Conservation (phyloP, 805 yeast species). For the Torulaspora quercuum region DNA sequence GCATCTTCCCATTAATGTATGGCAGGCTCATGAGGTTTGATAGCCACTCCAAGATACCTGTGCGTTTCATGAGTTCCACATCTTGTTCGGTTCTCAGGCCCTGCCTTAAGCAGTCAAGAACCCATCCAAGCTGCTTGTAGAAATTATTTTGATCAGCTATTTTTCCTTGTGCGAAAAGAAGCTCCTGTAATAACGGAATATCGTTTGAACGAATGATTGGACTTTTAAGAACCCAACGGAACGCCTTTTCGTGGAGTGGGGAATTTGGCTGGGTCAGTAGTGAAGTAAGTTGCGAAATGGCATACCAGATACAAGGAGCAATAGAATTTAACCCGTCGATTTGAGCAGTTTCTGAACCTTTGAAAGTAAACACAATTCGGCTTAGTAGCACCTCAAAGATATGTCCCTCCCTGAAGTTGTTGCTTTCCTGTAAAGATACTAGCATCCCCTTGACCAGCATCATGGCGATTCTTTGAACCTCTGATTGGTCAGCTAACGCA, state of each 20-base stretch:
- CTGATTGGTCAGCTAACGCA: constrained; percentile 39
- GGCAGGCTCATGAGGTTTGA: constrained; percentile 54
- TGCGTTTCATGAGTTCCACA: constrained; percentile 48
- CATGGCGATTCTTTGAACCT: constrained; percentile 29
- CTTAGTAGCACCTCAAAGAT: constrained; percentile 52
- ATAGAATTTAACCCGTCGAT: constrained; percentile 24
- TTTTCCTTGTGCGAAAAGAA: constrained; percentile 11
- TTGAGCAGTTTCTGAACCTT: constrained; percentile 14
- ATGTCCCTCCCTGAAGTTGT: constrained; percentile 53
- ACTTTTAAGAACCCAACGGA: constrained; percentile 56
- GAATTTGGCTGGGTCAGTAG: constrained; percentile 69
- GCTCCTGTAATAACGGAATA: constrained; percentile 41
- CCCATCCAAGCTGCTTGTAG: constrained; percentile 64
- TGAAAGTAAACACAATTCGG: constrained; percentile 39
- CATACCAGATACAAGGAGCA: constrained; percentile 50
- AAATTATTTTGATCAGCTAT: constrained; percentile 44
- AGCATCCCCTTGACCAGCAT: constrained; percentile 46
- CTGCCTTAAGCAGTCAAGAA: constrained; percentile 46
- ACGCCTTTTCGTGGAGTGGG: constrained; percentile 65
- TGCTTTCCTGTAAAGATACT: constrained; percentile 40
- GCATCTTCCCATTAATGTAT: constrained; percentile 42
- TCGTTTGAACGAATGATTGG: constrained; percentile 41
- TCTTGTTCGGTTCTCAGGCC: constrained; percentile 53
- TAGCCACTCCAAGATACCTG: constrained; percentile 65
- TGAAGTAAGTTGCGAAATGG: constrained; percentile 54